Conservation (phyloP, 2,329 filamentous ascomycete genomes). For the Karstenula rhodostoma region DNA sequence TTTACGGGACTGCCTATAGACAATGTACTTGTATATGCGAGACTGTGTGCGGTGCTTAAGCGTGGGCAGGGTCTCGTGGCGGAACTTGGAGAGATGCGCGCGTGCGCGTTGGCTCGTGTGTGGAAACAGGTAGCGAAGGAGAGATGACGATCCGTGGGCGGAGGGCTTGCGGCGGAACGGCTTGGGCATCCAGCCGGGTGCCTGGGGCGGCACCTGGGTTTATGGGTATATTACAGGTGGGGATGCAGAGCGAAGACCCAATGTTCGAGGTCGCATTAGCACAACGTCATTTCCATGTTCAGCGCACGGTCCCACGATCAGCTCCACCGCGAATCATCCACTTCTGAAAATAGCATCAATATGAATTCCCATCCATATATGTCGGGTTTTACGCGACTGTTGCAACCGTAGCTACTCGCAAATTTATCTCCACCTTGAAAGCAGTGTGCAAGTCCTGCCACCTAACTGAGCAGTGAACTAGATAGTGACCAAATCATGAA, state of each 20-base stretch:
- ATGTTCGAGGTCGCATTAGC: slow-evolving; percentile 3
- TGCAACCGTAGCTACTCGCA: too few species aligned
- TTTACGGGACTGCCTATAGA: slow-evolving; percentile 64
- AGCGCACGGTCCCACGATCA: slow-evolving; percentile 4
- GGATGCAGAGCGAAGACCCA: neutral
- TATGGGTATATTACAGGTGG: neutral
- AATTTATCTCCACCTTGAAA: too few species aligned
- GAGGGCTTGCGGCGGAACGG: slow-evolving; percentile 40
- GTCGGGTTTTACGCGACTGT: too few species aligned
- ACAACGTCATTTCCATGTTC: slow-evolving; percentile 16
- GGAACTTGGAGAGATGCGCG: slow-evolving; percentile 73
- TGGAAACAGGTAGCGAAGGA: slow-evolving; percentile 76
- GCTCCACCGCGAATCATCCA: neutral
- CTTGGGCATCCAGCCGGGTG: slow-evolving; percentile 44
- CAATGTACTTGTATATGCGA: slow-evolving; percentile 76
- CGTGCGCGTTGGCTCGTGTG: slow-evolving; percentile 69
- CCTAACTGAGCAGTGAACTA: too few species aligned
- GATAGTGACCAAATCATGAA: too few species aligned
- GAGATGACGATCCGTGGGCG: slow-evolving; percentile 41
- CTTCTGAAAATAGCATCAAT: neutral
- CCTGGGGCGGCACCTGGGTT: slow-evolving; percentile 8
- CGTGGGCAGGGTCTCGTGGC: slow-evolving; percentile 75
- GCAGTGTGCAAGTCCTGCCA: too few species aligned
- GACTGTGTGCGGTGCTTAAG: slow-evolving; percentile 77
- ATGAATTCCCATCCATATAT: neutral